These are phyloP conservation scores for Macadamia integrifolia DNA, from an alignment of 164 flowering plant genomes.

Conservation along the genomic window DNA sequence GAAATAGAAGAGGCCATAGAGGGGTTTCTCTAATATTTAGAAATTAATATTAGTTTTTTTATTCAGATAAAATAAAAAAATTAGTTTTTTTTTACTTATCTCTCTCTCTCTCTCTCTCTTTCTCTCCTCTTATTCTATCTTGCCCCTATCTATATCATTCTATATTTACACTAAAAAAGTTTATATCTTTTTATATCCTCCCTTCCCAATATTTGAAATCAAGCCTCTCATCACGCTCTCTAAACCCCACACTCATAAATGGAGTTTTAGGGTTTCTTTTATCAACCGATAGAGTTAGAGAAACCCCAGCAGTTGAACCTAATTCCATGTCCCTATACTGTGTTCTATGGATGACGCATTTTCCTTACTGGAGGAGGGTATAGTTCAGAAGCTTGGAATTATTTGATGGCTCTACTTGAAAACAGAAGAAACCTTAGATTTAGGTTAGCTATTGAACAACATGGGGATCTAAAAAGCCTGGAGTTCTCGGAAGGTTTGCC, in stretches of 20 bases:
- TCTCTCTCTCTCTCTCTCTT: too few relatives aligned
- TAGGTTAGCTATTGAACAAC: constrained; percentile 52
- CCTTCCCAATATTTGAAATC: constrained; percentile 4
- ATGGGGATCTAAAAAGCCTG: constrained; percentile 51
- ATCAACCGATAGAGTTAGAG: constrained; percentile 13
- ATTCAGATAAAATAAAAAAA: too few relatives aligned
- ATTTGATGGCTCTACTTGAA: constrained; percentile 43
- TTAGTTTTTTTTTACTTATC: too few relatives aligned
- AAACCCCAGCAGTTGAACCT: constrained; percentile 11
- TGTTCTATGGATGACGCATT: constrained; percentile 81
- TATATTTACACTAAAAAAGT: too few relatives aligned
- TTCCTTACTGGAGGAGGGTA: constrained; percentile 86
- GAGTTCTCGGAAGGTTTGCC: constrained; percentile 77
- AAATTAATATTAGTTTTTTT: too few relatives aligned
- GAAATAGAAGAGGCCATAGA: too few relatives aligned
- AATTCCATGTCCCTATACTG: constrained; percentile 26
- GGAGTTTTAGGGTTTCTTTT: constrained; percentile 15
- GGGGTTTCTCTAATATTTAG: too few relatives aligned
- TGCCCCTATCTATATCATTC: too few relatives aligned
- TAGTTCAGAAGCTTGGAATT: constrained; percentile 85
- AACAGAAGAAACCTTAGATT: constrained; percentile 25
- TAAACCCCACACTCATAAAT: constrained; percentile 21
- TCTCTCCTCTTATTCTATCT: too few relatives aligned
- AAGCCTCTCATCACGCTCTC: constrained; percentile 10
- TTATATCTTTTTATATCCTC: too few relatives aligned